Evolutionary conservation across 2,329 filamentous ascomycete genomes (phyloP), one percentile per base, ranked within the genome.

Genomic region (Ophiostoma australiae): DNA sequence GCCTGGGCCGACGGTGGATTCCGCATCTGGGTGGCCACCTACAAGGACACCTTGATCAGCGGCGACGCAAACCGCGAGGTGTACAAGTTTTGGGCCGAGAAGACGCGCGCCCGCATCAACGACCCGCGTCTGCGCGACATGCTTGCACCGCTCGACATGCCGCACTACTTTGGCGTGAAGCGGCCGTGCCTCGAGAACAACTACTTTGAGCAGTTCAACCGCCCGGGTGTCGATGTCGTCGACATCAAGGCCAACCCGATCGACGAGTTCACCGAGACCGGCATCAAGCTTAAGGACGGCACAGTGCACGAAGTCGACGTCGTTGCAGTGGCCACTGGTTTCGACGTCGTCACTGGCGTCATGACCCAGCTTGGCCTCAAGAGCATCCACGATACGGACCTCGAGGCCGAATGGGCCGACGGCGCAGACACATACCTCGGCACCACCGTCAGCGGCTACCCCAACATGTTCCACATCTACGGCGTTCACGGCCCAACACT

Each of bases 401-500:
- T 84, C 6, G 72, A 79, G 27, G 77, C 83, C n/a, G 77, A 83
- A 69, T 84, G 83, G 83, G 73, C 75, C 31, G 70, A 75, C 1
- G 81, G 80, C 0, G 80, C 80, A 3, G 77, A 78, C 65, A 83
- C 82, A 0, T 84, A 84, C 70, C 80, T 85, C 2, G 83, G 83
- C 6, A 79, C 77, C 4, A 81, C 80, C 0, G 79, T 83, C 48
- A 75, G 76, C 68, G 81, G 81, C 17, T 85, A 82, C 68, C 83
- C 83, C 41, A 85, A 84, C 75, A 83, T 85, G 81, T 84, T 85
- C 77, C 79, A 82, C 73, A 78, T 84, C 68, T 88, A 87, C 75
- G 86, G 86, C 0, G 79, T 82, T 0, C 86, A 89, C n/a, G 84
- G 80, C 0, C 86, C 86, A 0, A 87, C 85, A 0, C 81, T 85